A percentile compares a stretch with the other conserved stretches of the same genome.
Evolutionary conservation across 2,329 filamentous ascomycete genomes (phyloP).

Genomic region (Cercospora zeae-maydis): DNA sequence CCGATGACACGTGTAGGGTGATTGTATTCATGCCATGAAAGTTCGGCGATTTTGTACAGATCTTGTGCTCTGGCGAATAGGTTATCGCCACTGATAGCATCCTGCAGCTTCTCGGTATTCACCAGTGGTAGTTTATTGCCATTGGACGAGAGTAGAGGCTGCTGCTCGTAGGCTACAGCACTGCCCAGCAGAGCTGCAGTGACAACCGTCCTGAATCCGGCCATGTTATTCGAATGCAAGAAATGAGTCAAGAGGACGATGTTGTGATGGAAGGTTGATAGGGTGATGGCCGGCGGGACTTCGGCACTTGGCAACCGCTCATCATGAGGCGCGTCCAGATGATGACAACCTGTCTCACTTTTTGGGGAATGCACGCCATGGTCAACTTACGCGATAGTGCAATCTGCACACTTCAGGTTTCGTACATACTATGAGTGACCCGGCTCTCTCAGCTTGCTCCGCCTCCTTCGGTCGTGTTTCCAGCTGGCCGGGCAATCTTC

Average conservation of each 20-base stretch:
- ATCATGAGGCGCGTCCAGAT: background rate
- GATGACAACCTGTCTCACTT: background rate
- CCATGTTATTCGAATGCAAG: background rate
- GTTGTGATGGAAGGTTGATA: slow-evolving; percentile 2
- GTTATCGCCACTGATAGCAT: slow-evolving; percentile 53
- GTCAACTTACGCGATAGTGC: background rate
- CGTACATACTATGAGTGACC: background rate
- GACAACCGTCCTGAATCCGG: background rate
- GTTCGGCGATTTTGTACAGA: slow-evolving; percentile 61
- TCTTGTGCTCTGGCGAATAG: slow-evolving; percentile 59
- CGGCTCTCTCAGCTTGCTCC: background rate
- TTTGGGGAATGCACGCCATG: background rate
- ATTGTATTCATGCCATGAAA: slow-evolving; percentile 57
- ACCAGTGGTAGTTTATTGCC: slow-evolving; percentile 20
- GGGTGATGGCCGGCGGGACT: background rate
- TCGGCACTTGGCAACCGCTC: background rate
- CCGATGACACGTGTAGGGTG: slow-evolving; percentile 70
- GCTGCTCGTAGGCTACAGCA: slow-evolving; percentile 11
- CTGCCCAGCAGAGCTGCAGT: background rate
- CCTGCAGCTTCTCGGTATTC: slow-evolving; percentile 50
- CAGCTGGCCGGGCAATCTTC: background rate
- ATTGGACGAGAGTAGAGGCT: slow-evolving; percentile 13
- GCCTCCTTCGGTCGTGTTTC: background rate
- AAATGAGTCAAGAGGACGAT: background rate
- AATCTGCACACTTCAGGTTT: background rate